Conservation (phyloP, 768 basidiomycete species). For the Trametes punicea region DNA sequence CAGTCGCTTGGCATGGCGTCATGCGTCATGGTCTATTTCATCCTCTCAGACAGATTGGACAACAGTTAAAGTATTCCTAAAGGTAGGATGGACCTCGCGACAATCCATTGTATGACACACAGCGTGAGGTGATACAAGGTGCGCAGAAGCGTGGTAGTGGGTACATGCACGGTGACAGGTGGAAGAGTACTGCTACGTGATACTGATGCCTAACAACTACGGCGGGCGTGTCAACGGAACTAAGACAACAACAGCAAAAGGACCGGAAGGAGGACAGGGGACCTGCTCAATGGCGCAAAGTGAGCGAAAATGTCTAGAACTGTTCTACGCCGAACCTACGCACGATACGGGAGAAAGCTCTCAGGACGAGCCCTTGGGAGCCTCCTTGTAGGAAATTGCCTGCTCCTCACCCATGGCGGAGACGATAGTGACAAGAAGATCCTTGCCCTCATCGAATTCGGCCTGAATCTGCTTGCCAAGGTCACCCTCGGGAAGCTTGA, state of each 20-base stretch:
- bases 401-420: slow-evolving; percentile 92
- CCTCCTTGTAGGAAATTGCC: slow-evolving; percentile 88
- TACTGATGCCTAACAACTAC: slow-evolving; percentile 21
- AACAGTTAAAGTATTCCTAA: slow-evolving; percentile 3
- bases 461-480: slow-evolving; percentile 67
- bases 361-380: slow-evolving; percentile 56
- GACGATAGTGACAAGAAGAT: slow-evolving; percentile 82
- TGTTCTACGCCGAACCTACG: too few relatives aligned
- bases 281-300: background rate
- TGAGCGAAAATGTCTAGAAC: too few relatives aligned
- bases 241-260: slow-evolving; percentile 23
- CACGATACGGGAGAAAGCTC: background rate
- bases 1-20: too few relatives aligned
- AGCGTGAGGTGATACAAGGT: slow-evolving; percentile 15
- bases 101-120: slow-evolving; percentile 22
- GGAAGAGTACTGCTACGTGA: slow-evolving; percentile 25
- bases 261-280: slow-evolving; percentile 15
- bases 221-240: slow-evolving; percentile 20
- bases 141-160: slow-evolving; percentile 14
- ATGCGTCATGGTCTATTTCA: too few relatives aligned
- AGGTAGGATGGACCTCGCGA: slow-evolving; percentile 15
- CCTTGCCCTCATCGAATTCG: slow-evolving; percentile 83
- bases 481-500: slow-evolving; percentile 85
- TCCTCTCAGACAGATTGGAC: background rate
- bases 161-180: slow-evolving; percentile 24